These are phyloP conservation scores for Suillus hirtellus DNA, from an alignment of 768 basidiomycete species.

Conservation along the genomic window DNA sequence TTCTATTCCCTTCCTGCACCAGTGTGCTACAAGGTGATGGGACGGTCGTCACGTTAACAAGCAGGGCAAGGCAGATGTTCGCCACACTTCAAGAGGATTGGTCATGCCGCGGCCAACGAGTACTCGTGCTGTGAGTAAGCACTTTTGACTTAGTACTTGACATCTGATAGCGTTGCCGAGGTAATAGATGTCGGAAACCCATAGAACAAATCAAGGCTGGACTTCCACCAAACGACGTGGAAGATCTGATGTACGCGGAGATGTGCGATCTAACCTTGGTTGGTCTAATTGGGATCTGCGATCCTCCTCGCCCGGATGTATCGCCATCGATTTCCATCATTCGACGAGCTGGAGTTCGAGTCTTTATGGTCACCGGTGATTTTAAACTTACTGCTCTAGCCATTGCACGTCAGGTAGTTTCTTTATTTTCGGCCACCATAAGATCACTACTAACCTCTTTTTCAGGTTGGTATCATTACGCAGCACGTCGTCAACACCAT, in stretches of 20 bases:
- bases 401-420: constrained; percentile 41
- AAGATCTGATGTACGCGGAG: constrained; percentile 38
- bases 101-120: constrained; percentile 46
- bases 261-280: constrained; percentile 39
- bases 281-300: constrained; percentile 50
- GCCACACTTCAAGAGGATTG: constrained; percentile 32
- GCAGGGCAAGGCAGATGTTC: constrained; percentile 14
- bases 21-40: constrained; percentile 26
- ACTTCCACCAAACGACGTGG: constrained; percentile 13
- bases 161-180: background rate
- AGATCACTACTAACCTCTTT: background rate
- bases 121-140: constrained; percentile 37
- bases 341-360: constrained; percentile 46
- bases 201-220: constrained; percentile 11
- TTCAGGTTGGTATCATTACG: constrained; percentile 39
- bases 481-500: constrained; percentile 30
- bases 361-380: constrained; percentile 53
- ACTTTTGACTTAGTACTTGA: background rate
- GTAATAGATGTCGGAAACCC: constrained; percentile 8
- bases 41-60: constrained; percentile 24
- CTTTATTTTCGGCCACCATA: background rate
- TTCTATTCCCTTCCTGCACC: constrained; percentile 39
- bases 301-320: constrained; percentile 50
- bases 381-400: constrained; percentile 47
- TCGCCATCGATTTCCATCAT: constrained; percentile 43